Evolutionary conservation across 164 flowering plant species (phyloP).

Genomic region (Annona squamosa): DNA sequence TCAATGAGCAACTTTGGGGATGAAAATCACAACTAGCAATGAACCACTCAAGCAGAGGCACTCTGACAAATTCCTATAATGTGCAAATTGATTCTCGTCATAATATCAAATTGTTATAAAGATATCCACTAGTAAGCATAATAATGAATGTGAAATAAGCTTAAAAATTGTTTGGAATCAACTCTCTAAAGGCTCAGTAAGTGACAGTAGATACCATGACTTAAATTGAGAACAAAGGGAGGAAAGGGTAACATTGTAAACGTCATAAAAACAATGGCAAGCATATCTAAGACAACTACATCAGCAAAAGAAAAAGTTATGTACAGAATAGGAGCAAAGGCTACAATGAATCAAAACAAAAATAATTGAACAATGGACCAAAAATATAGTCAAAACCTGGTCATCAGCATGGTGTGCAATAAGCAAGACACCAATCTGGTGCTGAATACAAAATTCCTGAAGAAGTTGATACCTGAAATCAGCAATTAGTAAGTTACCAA

Average conservation of each 20-base stretch:
- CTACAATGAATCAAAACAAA: neutral
- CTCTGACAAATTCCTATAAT: neutral
- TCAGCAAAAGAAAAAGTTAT: neutral
- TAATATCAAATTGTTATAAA: neutral
- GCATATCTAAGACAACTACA: neutral
- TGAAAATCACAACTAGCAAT: neutral
- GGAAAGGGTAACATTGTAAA: neutral
- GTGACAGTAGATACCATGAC: too few species aligned
- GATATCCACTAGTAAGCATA: neutral
- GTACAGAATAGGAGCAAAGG: neutral
- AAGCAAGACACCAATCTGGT: slow-evolving; percentile 58
- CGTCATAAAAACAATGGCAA: neutral
- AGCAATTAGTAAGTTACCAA: neutral
- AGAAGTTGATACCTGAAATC: slow-evolving; percentile 63
- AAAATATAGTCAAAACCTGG: slow-evolving; percentile 47
- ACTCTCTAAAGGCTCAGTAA: neutral
- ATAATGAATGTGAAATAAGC: too few species aligned
- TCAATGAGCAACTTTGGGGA: neutral
- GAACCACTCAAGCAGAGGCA: neutral
- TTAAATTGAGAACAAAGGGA: neutral
- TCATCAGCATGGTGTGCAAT: slow-evolving; percentile 95
- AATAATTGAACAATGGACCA: neutral
- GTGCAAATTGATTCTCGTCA: neutral
- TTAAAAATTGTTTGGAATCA: neutral
- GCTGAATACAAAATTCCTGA: slow-evolving; percentile 50